Evolutionary conservation across 768 basidiomycete genomes (phyloP), one percentile per base, ranked within the genome.

Genomic region (Termitomyces sp.): DNA sequence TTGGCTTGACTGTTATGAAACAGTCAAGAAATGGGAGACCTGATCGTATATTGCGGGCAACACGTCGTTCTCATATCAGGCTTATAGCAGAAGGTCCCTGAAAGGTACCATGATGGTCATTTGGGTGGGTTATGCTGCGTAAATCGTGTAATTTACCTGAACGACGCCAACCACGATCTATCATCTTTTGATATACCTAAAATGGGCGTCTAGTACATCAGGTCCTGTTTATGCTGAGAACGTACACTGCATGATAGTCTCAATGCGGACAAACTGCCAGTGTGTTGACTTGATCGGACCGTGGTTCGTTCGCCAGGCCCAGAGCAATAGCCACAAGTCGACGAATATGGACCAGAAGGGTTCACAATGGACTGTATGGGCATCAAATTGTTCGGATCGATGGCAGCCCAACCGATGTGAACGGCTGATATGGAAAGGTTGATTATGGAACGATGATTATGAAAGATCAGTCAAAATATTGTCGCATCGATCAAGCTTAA

Each of bases 31-130:
- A 28, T 50, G 32, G 52, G 61, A 52, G 65, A 90, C 93, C 84
- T 91, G 70, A 98, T 98, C 3, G 96, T 93, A 69, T 97, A 96
- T 64, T 94, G 91, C 0, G 95, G 93, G 69, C 96, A 98, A 69
- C 96, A 98, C 10, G 93, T 88, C 5, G 73, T 70, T 62, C 77
- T 81, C 71, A 95, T 76, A 70, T 95, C 86, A 4, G 95, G 95
- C 62, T 91, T 93, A 72, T 98, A 98, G 66, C 92, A 86, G 73
- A 87, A 95, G 32, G 75, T 77, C 4, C 82, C 82, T 82, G 9
- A n/a, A 16, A 40, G 32, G 7, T 8, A 36, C 4, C 43, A 53
- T 30, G 16, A 38, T 38, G 13, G 56, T 46, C 43, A 46, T 20
- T 23, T 20, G 44, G 32, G 18, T 35, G 20, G 14, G 23, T 43